Evolutionary conservation across 306 rosid genomes (phyloP).

Genomic region (Ziziphus jujuba): DNA sequence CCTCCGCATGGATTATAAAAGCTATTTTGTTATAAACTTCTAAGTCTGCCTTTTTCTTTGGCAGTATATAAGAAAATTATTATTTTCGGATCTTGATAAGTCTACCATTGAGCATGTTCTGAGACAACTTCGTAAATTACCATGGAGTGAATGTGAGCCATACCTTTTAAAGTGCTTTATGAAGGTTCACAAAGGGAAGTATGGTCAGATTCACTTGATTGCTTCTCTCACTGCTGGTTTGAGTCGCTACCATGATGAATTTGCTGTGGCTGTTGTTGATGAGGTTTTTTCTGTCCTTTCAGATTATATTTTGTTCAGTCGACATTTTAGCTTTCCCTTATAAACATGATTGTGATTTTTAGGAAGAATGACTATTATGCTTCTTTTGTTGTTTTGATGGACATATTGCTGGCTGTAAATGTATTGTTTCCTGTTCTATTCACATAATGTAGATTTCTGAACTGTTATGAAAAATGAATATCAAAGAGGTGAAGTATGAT

Average conservation of each 20-base stretch:
- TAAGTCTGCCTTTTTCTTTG: constrained; percentile 21
- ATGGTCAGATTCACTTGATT: constrained; percentile 93
- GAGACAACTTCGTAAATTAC: constrained; percentile 97
- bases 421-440: background rate
- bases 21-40: constrained; percentile 10
- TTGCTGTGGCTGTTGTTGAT: constrained; percentile 92
- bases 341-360: constrained; percentile 26
- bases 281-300: constrained; percentile 58
- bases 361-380: constrained; percentile 2
- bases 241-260: constrained; percentile 97
- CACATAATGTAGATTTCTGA: background rate
- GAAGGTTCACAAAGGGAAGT: constrained; percentile 97
- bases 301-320: constrained; percentile 11
- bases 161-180: constrained; percentile 93
- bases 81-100: constrained; percentile 95
- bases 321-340: constrained; percentile 13
- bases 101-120: constrained; percentile 91
- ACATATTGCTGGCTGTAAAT: background rate
- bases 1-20: background rate
- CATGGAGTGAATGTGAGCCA: constrained; percentile 92
- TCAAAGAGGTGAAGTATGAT: background rate
- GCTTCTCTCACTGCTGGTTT: constrained; percentile 98
- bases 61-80: constrained; percentile 94
- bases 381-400: background rate
- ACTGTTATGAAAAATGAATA: too few species aligned